Base-by-base conservation (phyloP, 2,329 filamentous ascomycete species). In the Fusarium domesticum region DNA sequence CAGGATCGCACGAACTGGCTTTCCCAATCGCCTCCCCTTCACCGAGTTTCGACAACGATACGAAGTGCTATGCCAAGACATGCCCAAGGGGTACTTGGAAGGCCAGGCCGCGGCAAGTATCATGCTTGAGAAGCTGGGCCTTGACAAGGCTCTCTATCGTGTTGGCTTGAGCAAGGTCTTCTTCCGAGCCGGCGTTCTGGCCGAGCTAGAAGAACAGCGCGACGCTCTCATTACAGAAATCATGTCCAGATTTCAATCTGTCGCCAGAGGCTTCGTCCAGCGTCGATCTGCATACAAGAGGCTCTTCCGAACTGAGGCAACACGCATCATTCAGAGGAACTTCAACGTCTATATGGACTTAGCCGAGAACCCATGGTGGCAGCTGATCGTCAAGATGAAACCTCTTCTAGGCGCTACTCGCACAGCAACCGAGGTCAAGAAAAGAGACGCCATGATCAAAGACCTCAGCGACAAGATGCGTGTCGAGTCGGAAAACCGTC, bases 81-180 rank as follows among this genome's bases (percentile, higher is more conserved):
- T 97, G 78, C 91, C 92, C 1, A 93, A 86, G 59, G 89, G 89
- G 0, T 95, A 96, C 55, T 71, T 96, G 3, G 93, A 97, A 57
- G 92, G 93, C 2, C 93, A 97, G 67, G 82, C 81, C 15, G 89
- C 85, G 1, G 88, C 90, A 15, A 82, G 81, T 17, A 79, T 93
- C 49, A 97, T 98, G 77, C 78, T 98, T 5, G 87, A 95, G 58
- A 91, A 89, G 66, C 80, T 98, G 34, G 84, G 84, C 15, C 77
- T 98, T 56, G 93, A 98, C 65, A 84, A 77, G 53, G 78, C 89
- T 10, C 80, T 95, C 52, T 98, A 95, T 67, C 87, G 95, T 17
- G 90, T 99, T 45, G 93, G 93, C 58, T 75, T 96, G 45, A 96
- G 90, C 18, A 98, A 98, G 68, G 92, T 98, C 11, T 98, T 98